Base-by-base conservation (phyloP, 2,329 filamentous ascomycete species). In the Lasiodiplodia theobromae region DNA sequence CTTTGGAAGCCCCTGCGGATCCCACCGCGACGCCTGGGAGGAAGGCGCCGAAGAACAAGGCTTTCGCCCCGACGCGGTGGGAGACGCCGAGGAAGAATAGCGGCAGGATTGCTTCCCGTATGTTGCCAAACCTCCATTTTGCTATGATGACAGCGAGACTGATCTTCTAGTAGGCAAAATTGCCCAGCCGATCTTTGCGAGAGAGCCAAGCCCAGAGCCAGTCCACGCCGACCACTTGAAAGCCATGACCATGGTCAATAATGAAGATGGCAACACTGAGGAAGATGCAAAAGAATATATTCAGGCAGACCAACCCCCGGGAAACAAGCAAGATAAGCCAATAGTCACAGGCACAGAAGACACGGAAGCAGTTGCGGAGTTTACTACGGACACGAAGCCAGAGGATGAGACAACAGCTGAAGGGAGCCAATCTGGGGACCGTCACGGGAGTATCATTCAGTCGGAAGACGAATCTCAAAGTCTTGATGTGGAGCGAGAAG, bases 41-140 rank as follows among this genome's bases (percentile, higher is more conserved):
- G 38, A 66, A 49, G 49, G 71, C 73, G 44, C 71, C 71, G 68
- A 77, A 73, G 69, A 75, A 71, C 66, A 75, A 74, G 72, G 72
- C 74, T 31, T 79, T 77, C 69, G 76, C 77, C 54, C 75, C 74
- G 16, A 80, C 77, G 69, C 77, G 77, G 44, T 80, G 74, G 49
- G 67, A 68, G 51, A 64, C 52, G n/a, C 57, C 52, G 40, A 34
- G 51, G 18, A 58, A 44, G 37, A 21, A 67, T 8, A 52, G 54
- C 21, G 65, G 65, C 16, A 58, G 65, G 23, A 38, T 67, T n/a
- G 53, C 60, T 52, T 52, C 60, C 18, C 60, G 60, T 64, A 64
- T 12, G 60, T 52, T 18, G 6, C 47, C 44, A 28, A 11, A n/a
- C 11, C 51, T 8, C 12, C 23, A n/a, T 25, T 14, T 11, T 23